Base-by-base conservation (phyloP, 1,284 basidiomycete species). In the Phellopilus nigrolimitatus region DNA sequence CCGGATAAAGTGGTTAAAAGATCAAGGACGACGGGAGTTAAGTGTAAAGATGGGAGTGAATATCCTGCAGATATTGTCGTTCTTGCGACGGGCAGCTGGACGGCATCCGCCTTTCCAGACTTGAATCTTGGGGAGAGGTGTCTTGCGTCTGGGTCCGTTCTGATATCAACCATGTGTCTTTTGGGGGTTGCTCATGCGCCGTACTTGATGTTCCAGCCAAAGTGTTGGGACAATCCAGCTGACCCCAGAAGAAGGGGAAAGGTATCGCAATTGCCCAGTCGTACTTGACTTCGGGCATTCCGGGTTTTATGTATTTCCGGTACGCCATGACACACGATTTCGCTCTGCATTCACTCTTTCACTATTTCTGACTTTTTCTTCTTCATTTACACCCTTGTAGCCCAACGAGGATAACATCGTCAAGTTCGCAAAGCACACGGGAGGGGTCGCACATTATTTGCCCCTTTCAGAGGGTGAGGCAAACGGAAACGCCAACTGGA, bases 71-170 rank as follows among this genome's bases (percentile, higher is more conserved):
- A 80, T 34, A 57, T 78, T 25, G 72, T 88, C 4, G 70, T 93
- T 21, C 63, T 93, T 28, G 80, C 88, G 10, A 72, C 81, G 5
- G 91, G 91, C 21, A 80, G 89, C 4, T 93, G 93, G 94, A 91
- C 91, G 0, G 78, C 84, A 2, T 84, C 87, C 0, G 68, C 85
- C 1, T 90, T 95, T 62, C 79, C 82, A 5, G 74, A 75, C 34
- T 65, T 85, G 12, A 65, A 69, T 15, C 61, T 84, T 22, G 66
- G 71, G n/a, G 61, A 67, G 8, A 69, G 67, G 28, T 83, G 79
- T 59, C 65, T 80, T 9, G 84, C 88, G 2, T 88, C 84, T 24
- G 88, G 88, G 85, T 88, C 60, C 62, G 74, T 56, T 40, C 39
- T 36, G 21, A 19, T 40, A 30, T 3, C 38, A 40, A 41, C 21